phyloP scores from a whole-genome alignment of 1,139 yeast genomes.

The Yamadazyma diddensiae region DNA sequence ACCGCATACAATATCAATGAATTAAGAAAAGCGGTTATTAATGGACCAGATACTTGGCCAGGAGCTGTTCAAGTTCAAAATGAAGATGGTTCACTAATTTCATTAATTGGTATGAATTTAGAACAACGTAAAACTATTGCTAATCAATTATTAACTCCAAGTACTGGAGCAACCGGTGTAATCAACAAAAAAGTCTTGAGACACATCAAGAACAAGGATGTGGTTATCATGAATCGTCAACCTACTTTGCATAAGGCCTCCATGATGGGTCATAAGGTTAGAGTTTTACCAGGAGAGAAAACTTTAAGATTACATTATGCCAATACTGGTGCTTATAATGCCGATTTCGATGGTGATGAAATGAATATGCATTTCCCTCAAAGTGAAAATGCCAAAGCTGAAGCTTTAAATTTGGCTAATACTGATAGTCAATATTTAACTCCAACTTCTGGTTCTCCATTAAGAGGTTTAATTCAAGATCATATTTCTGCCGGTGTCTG shows the following conservation, averaged over 20 bases:
- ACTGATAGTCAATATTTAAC: constrained; percentile 97
- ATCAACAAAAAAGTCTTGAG: constrained; percentile 90
- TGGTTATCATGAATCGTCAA: constrained; percentile 97
- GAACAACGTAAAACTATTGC: constrained; percentile 98
- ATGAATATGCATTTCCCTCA: constrained; percentile 99
- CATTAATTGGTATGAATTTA: constrained; percentile 81
- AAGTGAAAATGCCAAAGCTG: constrained; percentile 96
- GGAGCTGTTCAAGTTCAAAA: constrained; percentile 97
- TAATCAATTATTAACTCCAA: constrained; percentile 88
- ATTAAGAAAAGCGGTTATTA: constrained; percentile 89
- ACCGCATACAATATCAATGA: constrained; percentile 91
- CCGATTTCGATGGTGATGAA: constrained; percentile 99
- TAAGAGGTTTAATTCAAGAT: constrained; percentile 98
- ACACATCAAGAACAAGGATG: constrained; percentile 92
- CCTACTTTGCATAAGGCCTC: constrained; percentile 99
- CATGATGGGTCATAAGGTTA: constrained; percentile 99
- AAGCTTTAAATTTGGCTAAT: constrained; percentile 90
- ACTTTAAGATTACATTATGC: constrained; percentile 96
- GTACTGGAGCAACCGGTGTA: constrained; percentile 47
- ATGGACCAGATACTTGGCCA: constrained; percentile 98
- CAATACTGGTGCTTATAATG: constrained; percentile 98
- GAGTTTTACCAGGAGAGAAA: constrained; percentile 96
- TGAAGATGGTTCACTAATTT: constrained; percentile 88
- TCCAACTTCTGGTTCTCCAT: constrained; percentile 97
- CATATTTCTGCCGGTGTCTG: constrained; percentile 99